phyloP scores from a whole-genome alignment of 1,139 yeast genomes.

The Blastobotrys illinoisensis region DNA sequence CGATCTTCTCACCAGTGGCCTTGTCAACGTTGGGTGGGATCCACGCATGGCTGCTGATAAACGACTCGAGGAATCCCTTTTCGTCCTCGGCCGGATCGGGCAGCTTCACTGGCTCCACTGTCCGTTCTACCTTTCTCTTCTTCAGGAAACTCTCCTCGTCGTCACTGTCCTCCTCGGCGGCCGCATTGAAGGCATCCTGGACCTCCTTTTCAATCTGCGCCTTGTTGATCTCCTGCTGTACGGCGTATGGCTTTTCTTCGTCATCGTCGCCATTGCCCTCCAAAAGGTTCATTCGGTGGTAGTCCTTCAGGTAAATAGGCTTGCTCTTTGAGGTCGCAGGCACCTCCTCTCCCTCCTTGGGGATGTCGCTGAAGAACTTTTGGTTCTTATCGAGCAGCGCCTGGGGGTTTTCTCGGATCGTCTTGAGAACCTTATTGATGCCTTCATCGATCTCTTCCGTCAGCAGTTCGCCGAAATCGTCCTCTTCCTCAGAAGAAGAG shows the following conservation, averaged over 20 bases:
- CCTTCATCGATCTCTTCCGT: slow-evolving; percentile 84
- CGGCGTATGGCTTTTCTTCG: slow-evolving; percentile 57
- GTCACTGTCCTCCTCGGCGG: slow-evolving; percentile 40
- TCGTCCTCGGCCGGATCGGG: slow-evolving; percentile 69
- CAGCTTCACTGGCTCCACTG: slow-evolving; percentile 34
- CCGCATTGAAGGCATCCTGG: slow-evolving; percentile 44
- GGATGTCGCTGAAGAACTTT: slow-evolving; percentile 67
- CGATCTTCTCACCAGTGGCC: slow-evolving; percentile 44
- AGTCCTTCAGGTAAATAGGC: slow-evolving; percentile 86
- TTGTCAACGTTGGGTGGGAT: slow-evolving; percentile 54
- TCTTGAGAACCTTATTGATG: slow-evolving; percentile 61
- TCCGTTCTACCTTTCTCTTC: slow-evolving; percentile 45
- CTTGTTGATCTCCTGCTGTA: slow-evolving; percentile 73
- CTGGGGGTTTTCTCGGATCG: slow-evolving; percentile 60
- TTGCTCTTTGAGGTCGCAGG: slow-evolving; percentile 40
- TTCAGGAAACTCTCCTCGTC: slow-evolving; percentile 50
- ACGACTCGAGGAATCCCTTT: slow-evolving; percentile 65
- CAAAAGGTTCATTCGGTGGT: slow-evolving; percentile 76
- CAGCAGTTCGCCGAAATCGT: slow-evolving; percentile 81
- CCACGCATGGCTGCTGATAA: slow-evolving; percentile 81
- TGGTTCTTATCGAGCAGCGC: slow-evolving; percentile 58
- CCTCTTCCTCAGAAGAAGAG: slow-evolving; percentile 69
- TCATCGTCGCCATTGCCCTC: slow-evolving; percentile 47
- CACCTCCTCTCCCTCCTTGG: slow-evolving; percentile 29
- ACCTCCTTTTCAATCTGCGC: slow-evolving; percentile 68